phyloP scores from a whole-genome alignment of 345 rosid genomes.

The Populus simonii region DNA sequence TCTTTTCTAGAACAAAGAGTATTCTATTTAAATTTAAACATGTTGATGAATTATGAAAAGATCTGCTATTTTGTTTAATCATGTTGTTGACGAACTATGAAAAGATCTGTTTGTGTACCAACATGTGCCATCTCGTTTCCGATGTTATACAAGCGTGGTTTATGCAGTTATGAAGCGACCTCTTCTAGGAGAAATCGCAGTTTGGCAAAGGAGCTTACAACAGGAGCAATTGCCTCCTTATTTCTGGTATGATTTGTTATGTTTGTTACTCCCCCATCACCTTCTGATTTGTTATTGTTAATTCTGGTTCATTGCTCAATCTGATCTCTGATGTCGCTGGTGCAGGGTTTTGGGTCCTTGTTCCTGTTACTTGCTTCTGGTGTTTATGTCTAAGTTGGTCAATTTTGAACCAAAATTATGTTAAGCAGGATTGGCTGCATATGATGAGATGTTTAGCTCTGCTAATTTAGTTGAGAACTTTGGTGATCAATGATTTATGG shows the following conservation, averaged over 20 bases:
- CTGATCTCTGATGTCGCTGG: conserved; percentile 10
- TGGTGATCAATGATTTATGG: conserved; percentile 5
- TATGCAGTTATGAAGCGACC: conserved; percentile 82
- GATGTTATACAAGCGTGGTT: background rate
- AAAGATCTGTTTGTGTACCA: background rate
- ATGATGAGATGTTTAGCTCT: conserved; percentile 13
- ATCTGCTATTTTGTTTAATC: background rate
- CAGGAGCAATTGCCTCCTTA: conserved; percentile 73
- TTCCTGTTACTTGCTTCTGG: conserved; percentile 87
- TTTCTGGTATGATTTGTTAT: conserved; percentile 56
- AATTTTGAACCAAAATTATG: conserved; percentile 13
- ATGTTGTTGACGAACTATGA: too few relatives aligned
- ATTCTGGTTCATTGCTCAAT: conserved; percentile 8
- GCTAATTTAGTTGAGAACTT: conserved; percentile 2
- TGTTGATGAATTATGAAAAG: background rate
- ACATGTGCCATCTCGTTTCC: background rate
- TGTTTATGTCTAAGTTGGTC: conserved; percentile 60
- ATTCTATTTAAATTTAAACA: background rate
- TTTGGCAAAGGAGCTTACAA: conserved; percentile 64
- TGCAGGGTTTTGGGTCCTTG: conserved; percentile 94
- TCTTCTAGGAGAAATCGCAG: conserved; percentile 70
- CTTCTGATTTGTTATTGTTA: background rate
- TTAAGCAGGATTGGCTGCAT: conserved; percentile 4
- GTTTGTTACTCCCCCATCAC: background rate
- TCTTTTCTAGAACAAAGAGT: background rate